A percentile compares a stretch with the other conserved stretches of the same genome.
Conservation (phyloP, 345 rosid genomes). For the Pugionium cornutum region DNA sequence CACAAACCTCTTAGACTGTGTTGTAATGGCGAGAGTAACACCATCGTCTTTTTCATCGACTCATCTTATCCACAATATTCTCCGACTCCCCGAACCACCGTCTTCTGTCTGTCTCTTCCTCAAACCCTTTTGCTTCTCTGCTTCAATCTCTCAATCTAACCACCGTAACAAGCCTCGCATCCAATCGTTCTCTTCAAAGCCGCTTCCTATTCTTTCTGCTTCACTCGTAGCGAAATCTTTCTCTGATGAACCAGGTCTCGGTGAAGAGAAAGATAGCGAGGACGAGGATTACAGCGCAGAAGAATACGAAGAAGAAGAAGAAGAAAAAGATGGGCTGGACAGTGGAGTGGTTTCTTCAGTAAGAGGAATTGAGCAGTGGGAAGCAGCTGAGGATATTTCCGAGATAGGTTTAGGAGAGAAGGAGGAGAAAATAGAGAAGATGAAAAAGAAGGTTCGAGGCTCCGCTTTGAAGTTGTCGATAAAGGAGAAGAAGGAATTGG, state of each 20-base stretch:
- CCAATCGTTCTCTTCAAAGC: conserved; percentile 14
- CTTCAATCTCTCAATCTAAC: no score
- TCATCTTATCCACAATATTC: conserved; percentile 39
- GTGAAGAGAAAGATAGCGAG: no score
- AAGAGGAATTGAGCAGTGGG: no score
- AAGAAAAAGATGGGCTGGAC: no score
- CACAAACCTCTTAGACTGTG: no score
- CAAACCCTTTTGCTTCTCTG: no score
- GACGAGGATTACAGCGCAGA: no score
- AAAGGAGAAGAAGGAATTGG: conserved; percentile 88
- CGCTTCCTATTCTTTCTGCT: conserved; percentile 4
- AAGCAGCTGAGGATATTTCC: conserved; percentile 21
- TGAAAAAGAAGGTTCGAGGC: conserved; percentile 17
- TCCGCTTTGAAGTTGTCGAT: conserved; percentile 48
- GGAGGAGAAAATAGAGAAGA: conserved; percentile 31
- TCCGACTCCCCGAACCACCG: conserved; percentile 32
- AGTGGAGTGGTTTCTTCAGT: no score
- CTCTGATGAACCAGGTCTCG: conserved; percentile 23
- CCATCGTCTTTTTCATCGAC: conserved; percentile 32
- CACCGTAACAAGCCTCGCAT: no score
- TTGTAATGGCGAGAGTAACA: conserved; percentile 37
- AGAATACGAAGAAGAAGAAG: no score
- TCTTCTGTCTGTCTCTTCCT: no score
- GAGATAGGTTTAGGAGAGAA: conserved; percentile 19
- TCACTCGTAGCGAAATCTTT: conserved; percentile 29